These are phyloP conservation scores for Aspergillus melleus DNA, from an alignment of 2,329 filamentous ascomycete genomes.

Conservation along the genomic window DNA sequence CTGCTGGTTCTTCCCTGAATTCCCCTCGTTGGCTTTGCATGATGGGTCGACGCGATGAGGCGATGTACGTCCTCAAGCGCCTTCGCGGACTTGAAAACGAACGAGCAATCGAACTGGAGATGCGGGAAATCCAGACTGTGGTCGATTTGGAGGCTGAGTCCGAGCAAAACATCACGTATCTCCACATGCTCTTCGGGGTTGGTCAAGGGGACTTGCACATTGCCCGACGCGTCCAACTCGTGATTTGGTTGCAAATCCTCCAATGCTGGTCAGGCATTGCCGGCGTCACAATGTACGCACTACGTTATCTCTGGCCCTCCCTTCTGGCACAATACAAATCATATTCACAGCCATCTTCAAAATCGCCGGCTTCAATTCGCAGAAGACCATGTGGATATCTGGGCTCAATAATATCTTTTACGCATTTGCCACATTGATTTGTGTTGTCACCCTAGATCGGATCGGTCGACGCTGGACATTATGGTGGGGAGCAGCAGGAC, in stretches of 20 bases:
- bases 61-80: constrained; percentile 62
- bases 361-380: constrained; percentile 64
- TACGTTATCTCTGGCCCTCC: constrained; percentile 44
- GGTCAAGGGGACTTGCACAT: constrained; percentile 66
- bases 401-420: constrained; percentile 59
- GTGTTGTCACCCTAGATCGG: constrained; percentile 68
- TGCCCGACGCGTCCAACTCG: constrained; percentile 66
- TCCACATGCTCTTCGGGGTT: constrained; percentile 66
- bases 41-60: constrained; percentile 65
- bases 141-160: constrained; percentile 61
- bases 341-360: too few relatives aligned
- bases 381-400: constrained; percentile 64
- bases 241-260: constrained; percentile 70
- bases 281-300: constrained; percentile 66
- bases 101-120: constrained; percentile 60
- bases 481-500: constrained; percentile 66
- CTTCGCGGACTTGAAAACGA: constrained; percentile 59
- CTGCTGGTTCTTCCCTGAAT: constrained; percentile 69
- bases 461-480: constrained; percentile 69
- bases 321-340: too few relatives aligned
- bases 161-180: constrained; percentile 56
- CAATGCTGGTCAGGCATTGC: constrained; percentile 71
- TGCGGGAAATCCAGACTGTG: constrained; percentile 66
- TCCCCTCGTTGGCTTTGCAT: constrained; percentile 63
- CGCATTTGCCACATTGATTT: constrained; percentile 66